Evolutionary conservation across 1,284 basidiomycete species (phyloP), one percentile per base, ranked within the genome.

Genomic region (Rugiboletus extremiorientalis): DNA sequence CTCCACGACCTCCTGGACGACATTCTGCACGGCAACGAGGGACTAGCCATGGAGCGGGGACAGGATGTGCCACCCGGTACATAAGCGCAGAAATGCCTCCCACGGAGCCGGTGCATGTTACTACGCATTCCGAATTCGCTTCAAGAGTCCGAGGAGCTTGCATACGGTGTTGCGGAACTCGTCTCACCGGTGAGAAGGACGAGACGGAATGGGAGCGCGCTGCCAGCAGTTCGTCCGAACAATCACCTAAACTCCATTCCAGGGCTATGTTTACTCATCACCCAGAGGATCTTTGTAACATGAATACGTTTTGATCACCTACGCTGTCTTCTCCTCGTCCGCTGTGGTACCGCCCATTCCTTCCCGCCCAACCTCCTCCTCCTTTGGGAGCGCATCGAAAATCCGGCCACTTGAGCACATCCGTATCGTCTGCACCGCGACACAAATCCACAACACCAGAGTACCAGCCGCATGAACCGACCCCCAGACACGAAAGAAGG

Each of bases 401-500:
- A 84, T 77, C 4, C 67, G 65, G 10, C 79, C 76, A 34, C 76
- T 71, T 28, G 70, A 68, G 6, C 73, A 66, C 54, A 74, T 67
- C 31, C 71, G 60, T 6, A 81, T 12, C 2, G 84, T 84, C 55
- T 77, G 72, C 15, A 65, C 53, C 1, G 75, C 75, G 27, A 88
- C 77, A 40, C 75, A 82, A 6, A 79, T 40, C 86, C 87, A 90
- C 44, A 88, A 62, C 12, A 83, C 18, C 10, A 84, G 64, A 1
- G 85, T 85, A 7, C 71, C 75, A 4, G 77, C 71, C 0, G 83
- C 78, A 50, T 86, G 80, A 10, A 83, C 77, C 2, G 83, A 74
- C 6, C 84, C 86, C 58, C 81, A 77, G 16, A 84, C 75, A 48
- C 74, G 78, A 67, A 84, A 79, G 69, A 85, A 83, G 4, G 67